Evolutionary conservation across 345 rosid genomes (phyloP).

Genomic region (Combretum micranthum): DNA sequence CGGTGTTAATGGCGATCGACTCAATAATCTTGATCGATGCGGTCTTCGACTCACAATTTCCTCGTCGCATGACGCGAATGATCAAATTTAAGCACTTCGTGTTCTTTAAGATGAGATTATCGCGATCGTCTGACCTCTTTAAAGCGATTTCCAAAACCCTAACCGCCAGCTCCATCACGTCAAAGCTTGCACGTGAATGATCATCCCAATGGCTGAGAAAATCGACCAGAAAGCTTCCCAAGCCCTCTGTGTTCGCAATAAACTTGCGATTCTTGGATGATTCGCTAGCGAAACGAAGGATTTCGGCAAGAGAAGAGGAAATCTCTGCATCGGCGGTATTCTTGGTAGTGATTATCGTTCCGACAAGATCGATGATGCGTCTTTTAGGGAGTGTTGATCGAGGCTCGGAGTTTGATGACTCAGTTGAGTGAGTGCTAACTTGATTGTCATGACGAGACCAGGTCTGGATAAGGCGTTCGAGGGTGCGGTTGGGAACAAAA

Average conservation of each 20-base stretch:
- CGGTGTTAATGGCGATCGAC: constrained; percentile 40
- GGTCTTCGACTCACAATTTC: constrained; percentile 39
- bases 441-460: constrained; percentile 59
- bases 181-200: constrained; percentile 8
- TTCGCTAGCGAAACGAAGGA: constrained; percentile 40
- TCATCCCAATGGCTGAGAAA: constrained; percentile 18
- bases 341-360: constrained; percentile 10
- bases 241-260: constrained; percentile 39
- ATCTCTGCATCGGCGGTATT: constrained; percentile 3
- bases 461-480: constrained; percentile 73
- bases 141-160: constrained; percentile 35
- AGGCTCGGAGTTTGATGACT: background rate
- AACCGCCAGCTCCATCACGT: constrained; percentile 30
- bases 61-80: constrained; percentile 36
- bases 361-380: constrained; percentile 9
- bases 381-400: constrained; percentile 5
- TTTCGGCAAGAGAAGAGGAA: constrained; percentile 16
- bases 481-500: constrained; percentile 68
- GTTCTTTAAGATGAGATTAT: constrained; percentile 19
- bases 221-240: constrained; percentile 42
- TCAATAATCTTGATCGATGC: constrained; percentile 54
- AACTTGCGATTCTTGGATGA: constrained; percentile 53
- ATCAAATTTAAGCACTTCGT: constrained; percentile 36
- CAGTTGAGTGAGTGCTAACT: background rate
- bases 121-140: constrained; percentile 26